Evolutionary conservation across 805 yeast species (phyloP).

Genomic region (Ogataea nonfermentans): DNA sequence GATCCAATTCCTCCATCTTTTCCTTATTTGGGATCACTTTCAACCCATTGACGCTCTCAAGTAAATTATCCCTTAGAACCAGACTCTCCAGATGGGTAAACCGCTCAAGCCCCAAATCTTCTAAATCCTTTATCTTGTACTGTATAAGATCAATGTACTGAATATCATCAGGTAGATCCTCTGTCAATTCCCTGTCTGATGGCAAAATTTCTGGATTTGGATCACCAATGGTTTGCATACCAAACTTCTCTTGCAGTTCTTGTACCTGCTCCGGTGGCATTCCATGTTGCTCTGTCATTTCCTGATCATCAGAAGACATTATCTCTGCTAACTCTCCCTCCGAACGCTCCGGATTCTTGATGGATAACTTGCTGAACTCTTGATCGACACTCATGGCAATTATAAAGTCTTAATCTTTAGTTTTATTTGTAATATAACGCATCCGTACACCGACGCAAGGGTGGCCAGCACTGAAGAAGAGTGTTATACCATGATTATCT

Average conservation of each 20-base stretch:
- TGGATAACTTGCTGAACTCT: background rate
- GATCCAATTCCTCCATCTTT: constrained; percentile 71
- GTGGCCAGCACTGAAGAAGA: background rate
- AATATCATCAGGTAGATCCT: constrained; percentile 53
- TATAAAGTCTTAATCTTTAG: background rate
- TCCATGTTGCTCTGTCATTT: constrained; percentile 3
- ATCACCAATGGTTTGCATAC: constrained; percentile 38
- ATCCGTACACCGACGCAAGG: constrained; percentile 1
- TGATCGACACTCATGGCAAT: background rate
- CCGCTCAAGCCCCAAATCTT: constrained; percentile 55
- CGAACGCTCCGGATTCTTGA: constrained; percentile 2
- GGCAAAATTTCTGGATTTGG: constrained; percentile 52
- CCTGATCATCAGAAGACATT: constrained; percentile 5
- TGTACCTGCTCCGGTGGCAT: constrained; percentile 7
- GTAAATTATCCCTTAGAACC: constrained; percentile 79
- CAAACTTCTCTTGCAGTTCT: constrained; percentile 27
- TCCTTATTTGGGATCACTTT: constrained; percentile 52
- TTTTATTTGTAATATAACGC: background rate
- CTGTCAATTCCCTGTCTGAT: constrained; percentile 66
- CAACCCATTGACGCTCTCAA: constrained; percentile 69
- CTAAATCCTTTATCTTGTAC: constrained; percentile 61
- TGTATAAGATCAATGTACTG: constrained; percentile 67
- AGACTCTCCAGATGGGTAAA: constrained; percentile 57
- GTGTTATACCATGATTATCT: constrained; percentile 3
- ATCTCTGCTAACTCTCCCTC: constrained; percentile 11